phyloP scores from a whole-genome alignment of 441 rosid species.

The Populus hybrid region DNA sequence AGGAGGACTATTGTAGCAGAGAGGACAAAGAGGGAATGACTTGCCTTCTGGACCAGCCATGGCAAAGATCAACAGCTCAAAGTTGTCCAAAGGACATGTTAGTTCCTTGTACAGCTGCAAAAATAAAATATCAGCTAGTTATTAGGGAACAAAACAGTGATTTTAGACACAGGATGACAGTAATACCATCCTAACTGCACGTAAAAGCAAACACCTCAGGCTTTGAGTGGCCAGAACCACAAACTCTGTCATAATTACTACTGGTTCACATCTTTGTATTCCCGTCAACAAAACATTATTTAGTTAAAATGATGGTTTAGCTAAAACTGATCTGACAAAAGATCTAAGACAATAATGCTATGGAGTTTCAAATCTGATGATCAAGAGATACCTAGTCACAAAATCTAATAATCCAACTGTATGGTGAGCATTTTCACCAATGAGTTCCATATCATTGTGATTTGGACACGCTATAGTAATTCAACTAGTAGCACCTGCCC shows the following conservation, averaged over 20 bases:
- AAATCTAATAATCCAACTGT: not conserved
- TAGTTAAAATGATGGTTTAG: not conserved
- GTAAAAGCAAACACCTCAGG: not conserved
- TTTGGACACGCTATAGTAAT: not conserved
- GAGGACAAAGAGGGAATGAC: conserved; percentile 89
- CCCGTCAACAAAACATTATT: not conserved
- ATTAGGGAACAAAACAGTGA: not conserved
- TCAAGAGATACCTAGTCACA: not conserved
- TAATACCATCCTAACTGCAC: not conserved
- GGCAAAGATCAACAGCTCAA: conserved; percentile 84
- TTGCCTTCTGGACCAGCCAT: conserved; percentile 91
- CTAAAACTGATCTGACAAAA: not conserved
- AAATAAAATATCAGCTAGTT: not conserved
- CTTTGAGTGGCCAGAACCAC: not conserved
- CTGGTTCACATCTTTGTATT: too few species aligned
- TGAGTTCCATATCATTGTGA: not conserved
- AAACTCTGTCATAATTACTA: not conserved
- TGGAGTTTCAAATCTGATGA: not conserved
- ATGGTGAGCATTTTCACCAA: not conserved
- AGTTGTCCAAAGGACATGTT: conserved; percentile 85
- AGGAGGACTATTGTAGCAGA: conserved; percentile 90
- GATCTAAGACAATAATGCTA: not conserved
- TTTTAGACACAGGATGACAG: not conserved
- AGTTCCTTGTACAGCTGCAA: conserved; percentile 89
- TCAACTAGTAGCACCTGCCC: not conserved